Conservation (phyloP, 176 grass and related monocot species). For the Puya raimondii region DNA sequence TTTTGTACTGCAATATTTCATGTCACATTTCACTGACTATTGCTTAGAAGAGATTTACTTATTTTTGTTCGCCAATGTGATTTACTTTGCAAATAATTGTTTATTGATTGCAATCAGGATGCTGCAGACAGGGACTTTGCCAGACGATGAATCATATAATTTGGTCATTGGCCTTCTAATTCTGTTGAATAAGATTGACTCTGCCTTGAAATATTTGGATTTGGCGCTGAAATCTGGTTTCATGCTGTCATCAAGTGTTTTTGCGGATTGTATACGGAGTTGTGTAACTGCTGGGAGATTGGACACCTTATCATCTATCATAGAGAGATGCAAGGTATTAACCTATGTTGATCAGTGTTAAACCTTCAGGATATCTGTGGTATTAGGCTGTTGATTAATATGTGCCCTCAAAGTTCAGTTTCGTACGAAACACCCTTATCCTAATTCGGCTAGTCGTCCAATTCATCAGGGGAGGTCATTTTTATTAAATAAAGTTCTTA, state of each 20-base stretch:
- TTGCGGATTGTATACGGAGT: constrained; percentile 46
- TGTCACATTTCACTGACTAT: background rate
- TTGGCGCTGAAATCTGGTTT: constrained; percentile 66
- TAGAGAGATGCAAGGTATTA: constrained; percentile 97
- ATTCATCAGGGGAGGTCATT: too few species aligned
- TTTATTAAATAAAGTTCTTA: too few species aligned
- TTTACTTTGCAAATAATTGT: constrained; percentile 37
- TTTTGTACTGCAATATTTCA: background rate
- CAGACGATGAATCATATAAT: constrained; percentile 96
- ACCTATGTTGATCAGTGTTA: background rate
- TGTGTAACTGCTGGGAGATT: constrained; percentile 64
- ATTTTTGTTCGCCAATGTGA: constrained; percentile 14
- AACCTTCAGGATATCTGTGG: background rate
- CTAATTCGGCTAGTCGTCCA: too few species aligned
- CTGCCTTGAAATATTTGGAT: constrained; percentile 74
- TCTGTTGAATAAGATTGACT: constrained; percentile 51
- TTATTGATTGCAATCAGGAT: constrained; percentile 83
- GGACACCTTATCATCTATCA: constrained; percentile 62
- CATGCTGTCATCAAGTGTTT: constrained; percentile 41
- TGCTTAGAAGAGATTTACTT: constrained; percentile 7
- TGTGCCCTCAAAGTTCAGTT: too few species aligned
- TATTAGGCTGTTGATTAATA: background rate
- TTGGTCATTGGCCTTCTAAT: constrained; percentile 71
- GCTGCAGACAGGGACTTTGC: constrained; percentile 66
- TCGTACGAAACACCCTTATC: too few species aligned